Evolutionary conservation across 2,329 filamentous ascomycete genomes (phyloP), one percentile per base, ranked within the genome.

Genomic region (Ceratocystis colombiana): DNA sequence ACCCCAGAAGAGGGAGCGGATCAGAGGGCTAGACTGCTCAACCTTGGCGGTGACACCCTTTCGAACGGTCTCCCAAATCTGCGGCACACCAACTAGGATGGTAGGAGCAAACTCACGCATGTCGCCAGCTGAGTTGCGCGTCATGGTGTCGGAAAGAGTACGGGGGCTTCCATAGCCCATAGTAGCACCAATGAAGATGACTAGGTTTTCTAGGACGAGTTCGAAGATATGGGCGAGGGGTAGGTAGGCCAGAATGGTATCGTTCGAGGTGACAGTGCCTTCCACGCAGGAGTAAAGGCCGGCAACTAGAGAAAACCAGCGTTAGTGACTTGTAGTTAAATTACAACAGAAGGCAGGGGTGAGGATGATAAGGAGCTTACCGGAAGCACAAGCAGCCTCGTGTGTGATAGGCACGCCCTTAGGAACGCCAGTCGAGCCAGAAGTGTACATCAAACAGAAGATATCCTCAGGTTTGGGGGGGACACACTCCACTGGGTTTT

Each of bases 151-250:
- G 6, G 92, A 89, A 66, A 99, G 81, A 0, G 94, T 97, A 72
- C 90, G 87, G 20, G 91, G 88, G 74, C 89, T 93, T 68, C 93
- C 94, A 75, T 97, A 97, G 67, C 94, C 94, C 79, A 99, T 86
- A 41, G 88, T 92, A 71, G 88, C 92, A 71, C 94, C 94, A 80
- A 93, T 89, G 77, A 87, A 94, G 68, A 99, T 77, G 67, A 88
- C 90, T 6, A 93, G 80, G 75, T 96, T 96, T 77, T 99, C 94
- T 70, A 99, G 90, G 68, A 93, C 88, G 76, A 96, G 94, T 76
- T 99, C 94, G 72, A 99, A 86, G 72, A 97, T 97, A 74, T 99
- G 94, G 1, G 94, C 92, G 64, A 96, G 86, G 1, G 94, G 94
- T 15, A 99, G 84, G 76, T 97, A 99, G 25, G 92, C 90, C 59